Evolutionary conservation across 2,329 filamentous ascomycete genomes (phyloP).

Genomic region (Monilinia laxa): DNA sequence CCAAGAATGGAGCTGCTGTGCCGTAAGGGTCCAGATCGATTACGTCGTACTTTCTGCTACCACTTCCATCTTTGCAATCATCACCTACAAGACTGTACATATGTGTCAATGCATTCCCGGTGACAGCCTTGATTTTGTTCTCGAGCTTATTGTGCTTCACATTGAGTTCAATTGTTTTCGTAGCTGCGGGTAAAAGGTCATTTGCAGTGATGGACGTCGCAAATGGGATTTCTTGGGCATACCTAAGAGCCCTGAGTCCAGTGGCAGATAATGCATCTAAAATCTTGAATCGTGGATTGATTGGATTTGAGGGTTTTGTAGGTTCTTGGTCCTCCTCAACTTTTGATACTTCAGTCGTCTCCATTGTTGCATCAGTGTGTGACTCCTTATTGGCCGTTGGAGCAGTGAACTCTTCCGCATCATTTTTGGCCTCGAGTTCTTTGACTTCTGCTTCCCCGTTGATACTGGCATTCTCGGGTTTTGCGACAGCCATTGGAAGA

Average conservation of each 20-base stretch:
- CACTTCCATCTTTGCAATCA: conserved; percentile 38
- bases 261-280: conserved; percentile 94
- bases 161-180: conserved; percentile 79
- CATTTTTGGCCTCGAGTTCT: not conserved
- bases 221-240: conserved; percentile 87
- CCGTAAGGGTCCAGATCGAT: conserved; percentile 97
- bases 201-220: conserved; percentile 82
- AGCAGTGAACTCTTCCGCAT: not conserved
- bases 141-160: conserved; percentile 77
- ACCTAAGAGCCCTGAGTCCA: conserved; percentile 85
- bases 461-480: not conserved
- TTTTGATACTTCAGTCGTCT: conserved; percentile 1
- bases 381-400: not conserved
- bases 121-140: conserved; percentile 68
- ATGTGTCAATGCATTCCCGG: conserved; percentile 81
- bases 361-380: not conserved
- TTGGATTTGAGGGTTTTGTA: conserved; percentile 21
- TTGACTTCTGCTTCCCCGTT: not conserved
- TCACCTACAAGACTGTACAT: conserved; percentile 76
- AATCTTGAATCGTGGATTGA: conserved; percentile 64
- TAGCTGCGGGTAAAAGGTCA: conserved; percentile 76
- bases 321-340: not conserved
- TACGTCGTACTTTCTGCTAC: conserved; percentile 74
- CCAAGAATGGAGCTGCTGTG: conserved; percentile 87
- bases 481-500: not conserved